Percentiles rank a stretch among this genome's conserved stretches.
Conservation (phyloP, 1,284 basidiomycete genomes). For the Boletus semigastroideus region DNA sequence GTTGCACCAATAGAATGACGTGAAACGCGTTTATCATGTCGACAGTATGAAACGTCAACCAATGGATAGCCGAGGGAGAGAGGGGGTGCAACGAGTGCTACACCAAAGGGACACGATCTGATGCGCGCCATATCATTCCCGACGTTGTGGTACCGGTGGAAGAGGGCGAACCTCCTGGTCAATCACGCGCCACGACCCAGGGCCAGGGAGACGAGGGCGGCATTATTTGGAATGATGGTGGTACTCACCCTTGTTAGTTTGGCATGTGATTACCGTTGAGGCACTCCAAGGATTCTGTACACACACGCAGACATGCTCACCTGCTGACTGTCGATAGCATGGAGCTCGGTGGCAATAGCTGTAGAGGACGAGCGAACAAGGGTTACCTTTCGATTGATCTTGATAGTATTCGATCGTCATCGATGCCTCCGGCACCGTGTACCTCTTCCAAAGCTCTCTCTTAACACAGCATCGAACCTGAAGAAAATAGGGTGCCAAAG, state of each 20-base stretch:
- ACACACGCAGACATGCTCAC: no score
- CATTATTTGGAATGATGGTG: not conserved
- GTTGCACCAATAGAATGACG: not conserved
- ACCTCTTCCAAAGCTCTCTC: not conserved
- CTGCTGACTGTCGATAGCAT: no score
- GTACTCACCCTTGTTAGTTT: not conserved
- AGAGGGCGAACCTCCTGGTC: not conserved
- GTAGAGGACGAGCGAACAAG: not conserved
- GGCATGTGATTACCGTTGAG: not conserved
- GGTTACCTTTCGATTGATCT: not conserved
- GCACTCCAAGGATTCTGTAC: no score
- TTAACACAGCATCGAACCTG: not conserved
- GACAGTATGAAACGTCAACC: not conserved
- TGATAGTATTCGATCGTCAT: not conserved
- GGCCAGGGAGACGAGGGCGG: not conserved
- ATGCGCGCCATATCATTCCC: not conserved
- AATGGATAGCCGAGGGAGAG: not conserved
- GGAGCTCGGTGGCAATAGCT: not conserved
- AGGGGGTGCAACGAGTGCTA: no score
- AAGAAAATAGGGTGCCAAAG: not conserved
- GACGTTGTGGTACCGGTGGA: not conserved
- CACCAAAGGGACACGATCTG: no score
- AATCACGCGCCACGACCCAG: not conserved
- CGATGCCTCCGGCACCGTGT: not conserved
- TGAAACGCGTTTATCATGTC: not conserved